Conservation (phyloP, 306 rosid species). For the Acacia melanoxylon region DNA sequence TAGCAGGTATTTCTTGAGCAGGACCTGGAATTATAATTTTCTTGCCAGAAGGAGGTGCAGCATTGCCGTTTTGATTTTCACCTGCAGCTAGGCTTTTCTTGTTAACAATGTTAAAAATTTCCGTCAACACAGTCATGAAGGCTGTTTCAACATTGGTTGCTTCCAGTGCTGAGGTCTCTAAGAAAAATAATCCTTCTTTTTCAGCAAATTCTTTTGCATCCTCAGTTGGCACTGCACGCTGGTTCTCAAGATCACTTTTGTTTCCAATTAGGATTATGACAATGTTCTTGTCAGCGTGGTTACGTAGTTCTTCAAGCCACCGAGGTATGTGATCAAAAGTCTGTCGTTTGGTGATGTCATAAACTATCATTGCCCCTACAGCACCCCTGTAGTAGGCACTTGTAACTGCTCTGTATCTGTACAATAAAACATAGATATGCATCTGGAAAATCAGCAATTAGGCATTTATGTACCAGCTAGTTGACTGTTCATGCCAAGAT, state of each 20-base stretch:
- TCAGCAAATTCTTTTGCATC: conserved; percentile 94
- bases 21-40: conserved; percentile 91
- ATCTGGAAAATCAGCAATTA: conserved; percentile 23
- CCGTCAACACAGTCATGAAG: conserved; percentile 82
- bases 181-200: conserved; percentile 88
- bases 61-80: conserved; percentile 69
- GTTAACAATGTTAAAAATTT: conserved; percentile 83
- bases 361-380: conserved; percentile 94
- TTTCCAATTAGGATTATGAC: conserved; percentile 90
- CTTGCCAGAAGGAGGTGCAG: conserved; percentile 74
- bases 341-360: conserved; percentile 86
- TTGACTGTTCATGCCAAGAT: conserved; percentile 8
- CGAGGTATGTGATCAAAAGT: conserved; percentile 93
- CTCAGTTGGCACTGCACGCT: conserved; percentile 84
- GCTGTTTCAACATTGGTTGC: conserved; percentile 85
- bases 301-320: conserved; percentile 92
- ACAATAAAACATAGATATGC: conserved; percentile 28
- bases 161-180: conserved; percentile 91
- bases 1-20: conserved; percentile 81
- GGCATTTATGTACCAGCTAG: not conserved
- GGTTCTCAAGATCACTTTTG: conserved; percentile 87
- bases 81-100: conserved; percentile 73
- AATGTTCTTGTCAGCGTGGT: conserved; percentile 92
- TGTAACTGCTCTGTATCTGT: conserved; percentile 94
- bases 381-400: conserved; percentile 98